Evolutionary conservation across 441 rosid species (phyloP).

Genomic region (Macaranga tanarius): DNA sequence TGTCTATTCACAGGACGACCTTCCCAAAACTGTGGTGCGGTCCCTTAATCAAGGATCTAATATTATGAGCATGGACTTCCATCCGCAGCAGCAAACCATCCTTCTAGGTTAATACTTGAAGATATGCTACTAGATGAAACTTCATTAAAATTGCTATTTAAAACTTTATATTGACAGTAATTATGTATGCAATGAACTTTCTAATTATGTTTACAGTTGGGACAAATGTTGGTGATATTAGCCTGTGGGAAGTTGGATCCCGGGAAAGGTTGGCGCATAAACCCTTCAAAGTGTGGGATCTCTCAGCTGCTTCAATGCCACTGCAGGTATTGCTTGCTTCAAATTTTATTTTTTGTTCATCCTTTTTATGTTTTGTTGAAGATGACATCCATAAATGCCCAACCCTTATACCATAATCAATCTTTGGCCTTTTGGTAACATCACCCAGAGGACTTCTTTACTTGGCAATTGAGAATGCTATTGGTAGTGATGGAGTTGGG

Average conservation of each 20-base stretch:
- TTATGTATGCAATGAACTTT: neutral
- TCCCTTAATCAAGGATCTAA: slow-evolving; percentile 64
- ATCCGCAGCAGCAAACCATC: slow-evolving; percentile 72
- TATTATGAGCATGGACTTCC: slow-evolving; percentile 84
- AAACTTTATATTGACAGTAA: neutral
- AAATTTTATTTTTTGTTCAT: neutral
- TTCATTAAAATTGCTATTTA: neutral
- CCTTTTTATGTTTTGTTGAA: slow-evolving; percentile 1
- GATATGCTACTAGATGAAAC: neutral
- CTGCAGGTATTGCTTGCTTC: slow-evolving; percentile 48
- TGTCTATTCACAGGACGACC: slow-evolving; percentile 61
- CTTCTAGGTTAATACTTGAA: slow-evolving; percentile 55
- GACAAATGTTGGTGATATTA: slow-evolving; percentile 65
- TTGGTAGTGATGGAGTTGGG: neutral
- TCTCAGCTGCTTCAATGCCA: slow-evolving; percentile 46
- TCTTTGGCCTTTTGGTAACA: slow-evolving; percentile 9
- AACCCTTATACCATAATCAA: neutral
- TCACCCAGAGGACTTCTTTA: neutral
- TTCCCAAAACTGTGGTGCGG: slow-evolving; percentile 57
- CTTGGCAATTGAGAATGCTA: neutral
- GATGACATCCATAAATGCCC: neutral
- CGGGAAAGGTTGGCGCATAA: slow-evolving; percentile 56
- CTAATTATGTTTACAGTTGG: slow-evolving; percentile 50
- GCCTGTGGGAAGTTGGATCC: slow-evolving; percentile 80
- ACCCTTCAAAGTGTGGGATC: slow-evolving; percentile 77